Base-by-base conservation (phyloP, 2,329 filamentous ascomycete genomes). In the Trichoderma atroviride region DNA sequence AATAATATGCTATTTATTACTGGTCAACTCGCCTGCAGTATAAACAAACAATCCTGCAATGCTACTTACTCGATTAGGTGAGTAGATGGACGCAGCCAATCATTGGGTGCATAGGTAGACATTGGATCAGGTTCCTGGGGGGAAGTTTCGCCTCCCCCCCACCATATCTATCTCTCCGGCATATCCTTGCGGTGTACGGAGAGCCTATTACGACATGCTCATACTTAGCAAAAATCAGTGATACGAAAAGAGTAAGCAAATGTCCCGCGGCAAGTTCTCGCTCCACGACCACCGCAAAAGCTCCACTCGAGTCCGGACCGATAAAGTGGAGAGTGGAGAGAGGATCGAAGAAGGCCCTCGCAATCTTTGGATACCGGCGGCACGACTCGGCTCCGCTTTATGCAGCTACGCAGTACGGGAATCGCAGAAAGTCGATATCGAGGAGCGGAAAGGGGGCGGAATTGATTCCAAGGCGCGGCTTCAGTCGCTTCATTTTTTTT, bases 391-490 rank as follows among this genome's bases (percentile, higher is more conserved):
- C 50, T 50, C 60, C 59, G 50, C 58, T 22, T 47, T 31, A 35
- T 31, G 29, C 40, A 22, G 24, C 19, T 19, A 47, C 59, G 40
- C 40, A 43, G 40, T 43, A 43, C 40, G n/a, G 19, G 5, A 19
- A 43, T n/a, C 40, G 40, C 19, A 43, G 19, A 43, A 43, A 43
- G 16, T 19, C 31, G 50, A 31, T 64, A 40, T 35, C 35, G 43
- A 19, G 31, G n/a, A 37, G 69, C 69, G 69, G 69, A 70, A 70
- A 52, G 22, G 22, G 50, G 6, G 56, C 69, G 69, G 69, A 70
- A 70, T 70, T 70, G 40, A 5, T 70, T 68, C 69, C 69, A 56
- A 68, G n/a, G 31, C 24, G 62, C 69, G 69, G 69, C 64, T 70
- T 70, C 33, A 68, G 29, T 70, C 69, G 69, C 69, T 35, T 58